A percentile compares a stretch with the other conserved stretches of the same genome.
Conservation (phyloP, 2,329 filamentous ascomycete genomes). For the Trichophyton benhamiae region DNA sequence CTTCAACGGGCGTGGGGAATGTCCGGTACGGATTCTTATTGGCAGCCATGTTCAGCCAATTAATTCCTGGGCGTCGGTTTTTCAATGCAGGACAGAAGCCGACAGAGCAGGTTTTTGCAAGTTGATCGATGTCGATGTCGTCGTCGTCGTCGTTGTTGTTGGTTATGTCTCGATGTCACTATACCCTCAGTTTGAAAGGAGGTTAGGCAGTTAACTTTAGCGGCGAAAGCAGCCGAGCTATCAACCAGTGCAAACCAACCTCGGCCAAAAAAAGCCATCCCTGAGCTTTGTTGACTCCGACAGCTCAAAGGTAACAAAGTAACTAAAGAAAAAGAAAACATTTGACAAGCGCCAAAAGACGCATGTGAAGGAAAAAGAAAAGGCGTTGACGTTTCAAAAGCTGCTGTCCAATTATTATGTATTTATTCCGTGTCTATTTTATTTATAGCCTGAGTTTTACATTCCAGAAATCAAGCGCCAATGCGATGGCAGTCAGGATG, state of each 20-base stretch:
- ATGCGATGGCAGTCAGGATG: conserved; percentile 53
- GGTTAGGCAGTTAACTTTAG: no score
- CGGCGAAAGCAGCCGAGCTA: neutral
- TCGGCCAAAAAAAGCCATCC: neutral
- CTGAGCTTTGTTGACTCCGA: neutral
- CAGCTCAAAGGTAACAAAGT: neutral
- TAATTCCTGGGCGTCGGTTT: neutral
- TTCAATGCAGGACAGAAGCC: neutral
- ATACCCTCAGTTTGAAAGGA: no score
- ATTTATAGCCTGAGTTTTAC: conserved; percentile 20
- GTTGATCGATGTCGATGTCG: neutral
- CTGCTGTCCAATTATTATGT: neutral
- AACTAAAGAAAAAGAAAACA: neutral
- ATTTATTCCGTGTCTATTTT: neutral
- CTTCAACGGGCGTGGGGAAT: conserved; percentile 26
- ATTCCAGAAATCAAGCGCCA: conserved; percentile 29
- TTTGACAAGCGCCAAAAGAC: neutral
- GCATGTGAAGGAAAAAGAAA: conserved; percentile 1
- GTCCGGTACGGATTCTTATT: neutral
- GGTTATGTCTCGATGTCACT: no score
- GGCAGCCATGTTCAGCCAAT: neutral
- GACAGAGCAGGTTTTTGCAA: neutral
- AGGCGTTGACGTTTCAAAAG: neutral
- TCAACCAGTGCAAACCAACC: neutral
- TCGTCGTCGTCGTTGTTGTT: neutral